A percentile compares a stretch with the other conserved stretches of the same genome.
Conservation (phyloP, 345 rosid genomes). For the Hypericum androsaemum region DNA sequence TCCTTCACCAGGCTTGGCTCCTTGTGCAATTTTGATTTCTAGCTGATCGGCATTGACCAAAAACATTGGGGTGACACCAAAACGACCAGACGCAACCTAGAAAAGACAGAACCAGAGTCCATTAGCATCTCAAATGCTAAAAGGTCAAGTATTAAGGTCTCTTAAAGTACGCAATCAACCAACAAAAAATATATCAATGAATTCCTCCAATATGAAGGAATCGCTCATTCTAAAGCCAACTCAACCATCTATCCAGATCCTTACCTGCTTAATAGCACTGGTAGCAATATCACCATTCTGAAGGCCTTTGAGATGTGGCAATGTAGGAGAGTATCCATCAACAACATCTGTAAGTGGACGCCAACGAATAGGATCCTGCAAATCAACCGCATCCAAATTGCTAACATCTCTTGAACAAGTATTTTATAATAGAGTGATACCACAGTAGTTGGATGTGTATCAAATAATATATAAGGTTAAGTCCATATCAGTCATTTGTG, state of each 20-base stretch:
- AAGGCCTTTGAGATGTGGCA: constrained; percentile 98
- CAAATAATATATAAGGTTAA: neutral
- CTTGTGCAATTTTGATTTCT: constrained; percentile 99
- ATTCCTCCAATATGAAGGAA: too few species aligned
- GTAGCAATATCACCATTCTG: constrained; percentile 99
- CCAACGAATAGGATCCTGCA: constrained; percentile 96
- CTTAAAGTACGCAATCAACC: too few species aligned
- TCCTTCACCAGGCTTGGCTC: constrained; percentile 99
- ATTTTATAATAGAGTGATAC: neutral
- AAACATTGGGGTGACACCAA: constrained; percentile 98
- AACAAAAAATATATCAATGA: too few species aligned
- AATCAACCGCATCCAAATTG: constrained; percentile 7
- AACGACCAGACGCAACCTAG: constrained; percentile 98
- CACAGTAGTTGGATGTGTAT: neutral
- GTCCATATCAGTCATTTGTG: too few species aligned
- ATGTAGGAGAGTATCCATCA: constrained; percentile 93
- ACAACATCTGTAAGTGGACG: constrained; percentile 85
- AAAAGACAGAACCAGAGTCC: constrained; percentile 15
- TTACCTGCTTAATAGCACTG: constrained; percentile 97
- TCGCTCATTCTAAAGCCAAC: neutral
- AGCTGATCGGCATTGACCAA: constrained; percentile 87
- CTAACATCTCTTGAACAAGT: neutral
- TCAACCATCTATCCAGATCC: constrained; percentile 7
- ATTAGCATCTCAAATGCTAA: neutral
- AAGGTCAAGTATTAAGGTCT: neutral